phyloP scores from a whole-genome alignment of 768 basidiomycete genomes.

The Suillus brevipes region DNA sequence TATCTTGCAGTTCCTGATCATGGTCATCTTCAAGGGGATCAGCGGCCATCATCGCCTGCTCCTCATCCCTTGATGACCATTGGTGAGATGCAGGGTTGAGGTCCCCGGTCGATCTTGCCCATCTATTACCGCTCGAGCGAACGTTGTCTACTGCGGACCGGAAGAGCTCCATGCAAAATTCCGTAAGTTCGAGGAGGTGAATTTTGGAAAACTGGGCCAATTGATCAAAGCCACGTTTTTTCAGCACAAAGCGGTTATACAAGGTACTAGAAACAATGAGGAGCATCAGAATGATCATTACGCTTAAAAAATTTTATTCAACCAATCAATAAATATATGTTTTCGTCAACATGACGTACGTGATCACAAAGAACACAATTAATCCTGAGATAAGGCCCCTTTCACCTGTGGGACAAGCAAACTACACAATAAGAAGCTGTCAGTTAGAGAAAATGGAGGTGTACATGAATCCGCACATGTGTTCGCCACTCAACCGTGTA shows the following conservation, averaged over 20 bases:
- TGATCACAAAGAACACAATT: slow-evolving; percentile 56
- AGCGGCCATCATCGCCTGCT: slow-evolving; percentile 23
- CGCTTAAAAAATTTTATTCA: slow-evolving; percentile 37
- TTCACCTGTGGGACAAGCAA: slow-evolving; percentile 72
- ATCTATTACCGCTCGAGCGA: slow-evolving; percentile 17
- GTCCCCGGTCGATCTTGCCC: slow-evolving; percentile 13
- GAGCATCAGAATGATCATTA: slow-evolving; percentile 54
- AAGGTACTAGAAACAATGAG: slow-evolving; percentile 70
- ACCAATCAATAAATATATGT: background rate
- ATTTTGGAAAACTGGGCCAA: slow-evolving; percentile 58
- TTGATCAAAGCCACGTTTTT: slow-evolving; percentile 69
- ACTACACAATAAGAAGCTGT: slow-evolving; percentile 36
- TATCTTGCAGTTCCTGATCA: slow-evolving; percentile 7
- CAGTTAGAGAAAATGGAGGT: background rate
- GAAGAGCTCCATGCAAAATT: slow-evolving; percentile 22
- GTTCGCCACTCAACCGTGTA: slow-evolving; percentile 87
- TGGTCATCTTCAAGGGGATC: slow-evolving; percentile 27
- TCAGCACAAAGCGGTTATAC: slow-evolving; percentile 78
- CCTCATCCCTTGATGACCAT: slow-evolving; percentile 34
- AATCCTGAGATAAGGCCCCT: slow-evolving; percentile 48
- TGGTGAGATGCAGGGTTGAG: slow-evolving; percentile 30
- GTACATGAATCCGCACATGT: slow-evolving; percentile 48
- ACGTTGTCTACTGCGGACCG: slow-evolving; percentile 15
- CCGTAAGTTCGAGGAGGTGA: slow-evolving; percentile 26
- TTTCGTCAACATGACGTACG: slow-evolving; percentile 45